phyloP scores from a whole-genome alignment of 495 filamentous ascomycete species.

The Jackrogersella minutella region DNA sequence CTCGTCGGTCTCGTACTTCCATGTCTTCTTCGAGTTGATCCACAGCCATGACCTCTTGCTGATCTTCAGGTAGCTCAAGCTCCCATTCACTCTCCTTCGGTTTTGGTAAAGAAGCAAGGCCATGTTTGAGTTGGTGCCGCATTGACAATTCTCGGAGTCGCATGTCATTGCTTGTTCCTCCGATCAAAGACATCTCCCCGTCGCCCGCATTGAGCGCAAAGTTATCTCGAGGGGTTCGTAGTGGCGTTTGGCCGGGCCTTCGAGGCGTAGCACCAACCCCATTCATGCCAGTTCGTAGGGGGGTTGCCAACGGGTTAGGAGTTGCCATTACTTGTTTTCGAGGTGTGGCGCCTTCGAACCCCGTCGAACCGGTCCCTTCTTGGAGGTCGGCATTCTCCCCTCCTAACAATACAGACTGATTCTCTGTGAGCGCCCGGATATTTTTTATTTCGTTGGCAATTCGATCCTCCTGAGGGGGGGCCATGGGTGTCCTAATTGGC shows the following conservation, averaged over 20 bases:
- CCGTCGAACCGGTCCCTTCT: conserved; percentile 81
- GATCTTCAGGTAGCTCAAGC: conserved; percentile 88
- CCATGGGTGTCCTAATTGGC: conserved; percentile 90
- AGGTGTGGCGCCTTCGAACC: conserved; percentile 86
- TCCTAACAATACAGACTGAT: conserved; percentile 92
- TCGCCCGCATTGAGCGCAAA: conserved; percentile 81
- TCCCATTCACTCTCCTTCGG: conserved; percentile 93
- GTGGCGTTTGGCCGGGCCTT: conserved; percentile 79
- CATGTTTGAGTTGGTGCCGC: conserved; percentile 72
- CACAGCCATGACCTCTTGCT: conserved; percentile 65
- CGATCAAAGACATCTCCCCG: conserved; percentile 70
- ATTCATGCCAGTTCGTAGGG: conserved; percentile 73
- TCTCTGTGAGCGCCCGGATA: conserved; percentile 90
- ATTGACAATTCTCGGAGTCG: conserved; percentile 75
- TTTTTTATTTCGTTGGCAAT: conserved; percentile 97
- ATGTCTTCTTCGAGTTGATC: conserved; percentile 79
- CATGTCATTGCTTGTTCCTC: conserved; percentile 80
- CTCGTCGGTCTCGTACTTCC: conserved; percentile 78
- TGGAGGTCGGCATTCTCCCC: conserved; percentile 92
- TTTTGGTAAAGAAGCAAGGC: conserved; percentile 85
- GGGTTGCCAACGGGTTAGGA: conserved; percentile 94
- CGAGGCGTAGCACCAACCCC: conserved; percentile 78
- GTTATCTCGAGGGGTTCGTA: conserved; percentile 89
- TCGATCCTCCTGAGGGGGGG: conserved; percentile 89
- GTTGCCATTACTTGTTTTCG: conserved; percentile 82